phyloP scores from a whole-genome alignment of 768 basidiomycete species.

The Sarcodon sp. region DNA sequence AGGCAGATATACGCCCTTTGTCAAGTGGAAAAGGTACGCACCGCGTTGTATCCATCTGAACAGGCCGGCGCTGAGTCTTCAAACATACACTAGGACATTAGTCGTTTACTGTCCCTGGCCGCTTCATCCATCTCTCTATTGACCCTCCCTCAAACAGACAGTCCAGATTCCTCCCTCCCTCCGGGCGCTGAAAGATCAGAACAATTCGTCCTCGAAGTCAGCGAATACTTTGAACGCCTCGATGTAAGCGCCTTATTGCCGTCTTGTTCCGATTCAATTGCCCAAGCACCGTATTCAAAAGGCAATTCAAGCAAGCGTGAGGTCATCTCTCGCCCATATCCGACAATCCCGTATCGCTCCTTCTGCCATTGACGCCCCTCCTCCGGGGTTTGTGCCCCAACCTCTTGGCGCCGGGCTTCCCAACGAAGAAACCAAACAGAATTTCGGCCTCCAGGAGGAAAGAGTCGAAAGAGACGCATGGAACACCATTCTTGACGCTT shows the following conservation, averaged over 20 bases:
- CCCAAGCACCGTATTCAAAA: conserved; percentile 12
- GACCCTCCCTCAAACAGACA: conserved; percentile 75
- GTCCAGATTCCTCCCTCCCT: conserved; percentile 50
- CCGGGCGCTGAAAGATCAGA: conserved; percentile 78
- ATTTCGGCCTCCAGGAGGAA: conserved; percentile 58
- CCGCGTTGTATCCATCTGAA: not conserved
- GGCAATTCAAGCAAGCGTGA: conserved; percentile 67
- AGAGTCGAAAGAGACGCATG: conserved; percentile 68
- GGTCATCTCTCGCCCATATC: conserved; percentile 72
- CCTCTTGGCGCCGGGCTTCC: conserved; percentile 72
- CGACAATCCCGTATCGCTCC: conserved; percentile 74
- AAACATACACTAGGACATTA: conserved; percentile 47
- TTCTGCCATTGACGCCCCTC: conserved; percentile 77
- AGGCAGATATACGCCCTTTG: conserved; percentile 72
- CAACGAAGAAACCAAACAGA: conserved; percentile 19
- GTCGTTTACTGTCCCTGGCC: conserved; percentile 59
- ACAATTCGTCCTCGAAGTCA: conserved; percentile 74
- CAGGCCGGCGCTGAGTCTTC: not conserved
- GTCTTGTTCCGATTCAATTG: conserved; percentile 1
- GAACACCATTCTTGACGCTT: conserved; percentile 58
- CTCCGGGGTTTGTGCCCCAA: conserved; percentile 60
- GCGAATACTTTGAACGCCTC: conserved; percentile 75
- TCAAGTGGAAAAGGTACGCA: conserved; percentile 62
- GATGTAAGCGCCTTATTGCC: conserved; percentile 34
- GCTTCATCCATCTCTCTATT: conserved; percentile 70